Base-by-base conservation (phyloP, 768 basidiomycete species). In the Boletus subcaerulescens region DNA sequence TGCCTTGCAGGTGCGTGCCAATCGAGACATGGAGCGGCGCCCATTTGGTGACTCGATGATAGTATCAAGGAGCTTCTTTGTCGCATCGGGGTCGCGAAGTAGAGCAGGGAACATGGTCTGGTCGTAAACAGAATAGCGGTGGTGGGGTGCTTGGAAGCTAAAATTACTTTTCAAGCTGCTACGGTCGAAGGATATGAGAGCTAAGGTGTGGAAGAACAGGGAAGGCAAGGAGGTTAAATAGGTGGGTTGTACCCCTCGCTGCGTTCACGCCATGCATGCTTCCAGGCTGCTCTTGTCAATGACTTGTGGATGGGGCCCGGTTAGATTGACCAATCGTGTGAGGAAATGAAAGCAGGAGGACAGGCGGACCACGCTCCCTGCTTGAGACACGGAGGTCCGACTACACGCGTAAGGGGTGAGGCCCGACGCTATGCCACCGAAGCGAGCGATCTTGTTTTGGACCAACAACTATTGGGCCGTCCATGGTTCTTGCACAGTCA, bases 1-100 rank as follows among this genome's bases (percentile, higher is more conserved):
- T n/a, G 84, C 81, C 58, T 79, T 82, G 71, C 89, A 90, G 44
- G 89, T 89, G 50, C 89, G 79, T 45, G 89, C 82, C 60, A 91
- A 74, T 64, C 89, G 78, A 47, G 87, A 85, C 55, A 91, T 71
- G 42, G 82, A 77, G 45, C 87, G 84, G 58, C 78, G 82, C 36
- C 89, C 89, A 59, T 78, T 81, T 6, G 87, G 82, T 9, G 81
- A 70, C 46, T 83, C 81, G 55, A 77, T 70, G 59, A 83, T 77
- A 52, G 73, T 72, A 62, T 83, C 81, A 35, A 83, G 68, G 53
- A 83, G 65, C 62, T 73, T 79, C 62, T 68, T 76, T 35, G 83
- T 77, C 15, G 80, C 80, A 40, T 84, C 85, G 17, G 79, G 74
- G 63, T 89, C 86, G 57, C 81, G 80, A 60, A 87, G 79, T 61